Evolutionary conservation across 345 rosid species (phyloP), one percentile per base, ranked within the genome.

Genomic region (Citrus maxima): DNA sequence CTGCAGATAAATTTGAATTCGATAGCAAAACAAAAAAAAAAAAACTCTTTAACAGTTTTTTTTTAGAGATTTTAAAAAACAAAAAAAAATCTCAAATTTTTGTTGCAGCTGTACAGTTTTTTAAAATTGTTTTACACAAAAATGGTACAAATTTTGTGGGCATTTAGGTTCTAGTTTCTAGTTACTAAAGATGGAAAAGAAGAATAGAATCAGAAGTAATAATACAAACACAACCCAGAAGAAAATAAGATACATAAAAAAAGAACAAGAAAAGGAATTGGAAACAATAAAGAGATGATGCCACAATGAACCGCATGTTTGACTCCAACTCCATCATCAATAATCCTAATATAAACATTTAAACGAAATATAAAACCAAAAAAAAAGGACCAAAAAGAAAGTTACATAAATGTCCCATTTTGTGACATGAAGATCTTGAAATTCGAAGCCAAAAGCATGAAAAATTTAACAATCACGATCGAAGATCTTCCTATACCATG

Each of bases 401-500:
- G 62, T 22, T 37, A 46, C 59, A 14, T 18, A 70, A 70, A 18
- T 16, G 28, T 5, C 30, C 37, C 73, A 69, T 9, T 9, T 25
- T 67, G 18, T 37, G 16, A 67, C 30, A 67, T 24, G 13, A 40
- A 12, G 16, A 65, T 40, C 42, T 42, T 66, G 10, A 54, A 27
- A 70, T 27, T 28, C 19, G 7, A 22, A 70, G 14, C 37, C 27
- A 28, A 51, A 54, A 30, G 10, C 74, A 30, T 70, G 38, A 32
- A 28, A 51, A 49, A 27, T 13, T 24, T 27, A 40, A 42, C 9
- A 42, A n/a, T 64, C 24, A 64, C 22, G 19, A 58, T 78, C 42
- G 78, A 67, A 83, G 78, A 61, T 67, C 66, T 78, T 68, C 80
- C 79, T 71, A 65, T 67, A 25, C 35, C 30, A 62, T 65, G 72